phyloP scores from a whole-genome alignment of 2,329 filamentous ascomycete genomes.

The Sporothrix humicola region DNA sequence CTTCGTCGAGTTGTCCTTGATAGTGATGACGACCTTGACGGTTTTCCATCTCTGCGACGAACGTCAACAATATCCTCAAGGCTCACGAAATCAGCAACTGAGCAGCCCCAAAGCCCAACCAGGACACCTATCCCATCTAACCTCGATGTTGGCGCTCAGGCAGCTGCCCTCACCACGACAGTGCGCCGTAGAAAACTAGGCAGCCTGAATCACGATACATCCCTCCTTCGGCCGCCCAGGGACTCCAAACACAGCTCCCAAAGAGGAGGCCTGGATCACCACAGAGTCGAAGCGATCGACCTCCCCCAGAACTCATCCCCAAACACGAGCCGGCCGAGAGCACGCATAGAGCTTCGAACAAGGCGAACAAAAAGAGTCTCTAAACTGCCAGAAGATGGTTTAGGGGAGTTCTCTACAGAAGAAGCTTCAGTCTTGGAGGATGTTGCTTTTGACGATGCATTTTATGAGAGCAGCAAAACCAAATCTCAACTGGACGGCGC shows the following conservation, averaged over 20 bases:
- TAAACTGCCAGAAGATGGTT: slow-evolving; percentile 28
- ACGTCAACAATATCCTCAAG: neutral
- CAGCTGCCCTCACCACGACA: slow-evolving; percentile 6
- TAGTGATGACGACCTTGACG: slow-evolving; percentile 35
- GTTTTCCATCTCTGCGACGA: slow-evolving; percentile 16
- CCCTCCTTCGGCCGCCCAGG: slow-evolving; percentile 30
- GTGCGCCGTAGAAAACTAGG: slow-evolving; percentile 34
- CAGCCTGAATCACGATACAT: slow-evolving; percentile 26
- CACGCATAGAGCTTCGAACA: slow-evolving; percentile 32
- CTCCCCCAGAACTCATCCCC: slow-evolving; percentile 8
- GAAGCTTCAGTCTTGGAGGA: slow-evolving; percentile 36
- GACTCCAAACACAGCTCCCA: neutral
- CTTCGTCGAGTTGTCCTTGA: slow-evolving; percentile 33
- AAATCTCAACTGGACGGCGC: too few relatives aligned
- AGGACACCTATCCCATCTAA: neutral
- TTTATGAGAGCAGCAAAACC: too few relatives aligned
- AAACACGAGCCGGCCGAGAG: slow-evolving; percentile 1
- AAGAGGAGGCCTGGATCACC: neutral
- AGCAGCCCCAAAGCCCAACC: neutral
- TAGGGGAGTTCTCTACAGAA: slow-evolving; percentile 35
- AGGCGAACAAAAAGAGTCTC: slow-evolving; percentile 31
- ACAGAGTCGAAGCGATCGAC: neutral
- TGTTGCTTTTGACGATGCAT: neutral
- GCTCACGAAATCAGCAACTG: neutral
- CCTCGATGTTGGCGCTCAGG: neutral